Conservation (phyloP, 306 rosid species). For the Alnus rubra region DNA sequence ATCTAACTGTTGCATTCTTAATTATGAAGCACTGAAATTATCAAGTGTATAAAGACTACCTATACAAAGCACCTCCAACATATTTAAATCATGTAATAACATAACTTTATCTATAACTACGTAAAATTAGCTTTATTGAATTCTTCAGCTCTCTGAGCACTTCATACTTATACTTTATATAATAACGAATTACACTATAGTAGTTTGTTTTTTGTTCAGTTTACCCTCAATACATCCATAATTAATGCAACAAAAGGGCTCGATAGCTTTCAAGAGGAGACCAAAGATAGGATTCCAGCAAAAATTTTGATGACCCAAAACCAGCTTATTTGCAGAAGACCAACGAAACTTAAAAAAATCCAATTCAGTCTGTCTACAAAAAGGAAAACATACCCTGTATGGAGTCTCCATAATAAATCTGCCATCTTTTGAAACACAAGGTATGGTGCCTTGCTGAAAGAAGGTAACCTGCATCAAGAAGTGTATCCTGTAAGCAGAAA, state of each 20-base stretch:
- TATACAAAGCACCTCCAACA: neutral
- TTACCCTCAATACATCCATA: neutral
- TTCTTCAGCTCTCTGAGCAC: neutral
- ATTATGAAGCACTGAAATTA: neutral
- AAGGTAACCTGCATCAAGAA: slow-evolving; percentile 72
- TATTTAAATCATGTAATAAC: neutral
- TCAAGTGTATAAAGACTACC: neutral
- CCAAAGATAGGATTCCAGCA: neutral
- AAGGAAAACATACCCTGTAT: slow-evolving; percentile 52
- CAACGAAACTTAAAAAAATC: slow-evolving; percentile 6
- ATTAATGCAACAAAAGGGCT: neutral
- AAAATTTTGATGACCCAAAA: neutral
- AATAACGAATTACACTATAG: neutral
- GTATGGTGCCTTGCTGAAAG: slow-evolving; percentile 96
- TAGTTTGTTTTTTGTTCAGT: neutral
- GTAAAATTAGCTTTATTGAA: neutral
- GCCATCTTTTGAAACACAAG: slow-evolving; percentile 93
- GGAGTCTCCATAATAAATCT: slow-evolving; percentile 95
- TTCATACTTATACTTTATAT: neutral
- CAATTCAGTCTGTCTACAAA: slow-evolving; percentile 13
- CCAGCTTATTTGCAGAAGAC: slow-evolving; percentile 20
- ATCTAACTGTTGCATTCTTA: neutral
- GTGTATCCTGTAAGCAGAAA: slow-evolving; percentile 32
- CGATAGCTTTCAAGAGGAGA: neutral
- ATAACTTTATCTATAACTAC: neutral